Percentiles rank a stretch among this genome's conserved stretches.
These are phyloP conservation scores for Piper betle DNA, from an alignment of 164 flowering plant genomes.

Conservation along the genomic window DNA sequence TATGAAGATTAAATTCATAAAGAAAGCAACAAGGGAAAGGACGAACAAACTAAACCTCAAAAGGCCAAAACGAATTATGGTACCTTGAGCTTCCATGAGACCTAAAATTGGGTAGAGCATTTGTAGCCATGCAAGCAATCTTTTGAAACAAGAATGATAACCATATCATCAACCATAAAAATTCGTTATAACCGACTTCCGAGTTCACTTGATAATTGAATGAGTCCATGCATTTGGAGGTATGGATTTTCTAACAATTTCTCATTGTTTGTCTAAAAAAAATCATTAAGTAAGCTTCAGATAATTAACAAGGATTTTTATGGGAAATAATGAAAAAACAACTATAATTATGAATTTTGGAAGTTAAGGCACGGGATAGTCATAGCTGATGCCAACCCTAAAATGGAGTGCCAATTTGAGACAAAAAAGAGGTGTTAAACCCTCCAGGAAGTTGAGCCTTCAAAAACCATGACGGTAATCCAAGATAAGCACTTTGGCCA, in stretches of 20 bases:
- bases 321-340: neutral
- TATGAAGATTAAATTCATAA: neutral
- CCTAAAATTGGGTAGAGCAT: neutral
- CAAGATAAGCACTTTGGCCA: no score
- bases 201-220: constrained; percentile 75
- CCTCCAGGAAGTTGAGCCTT: no score
- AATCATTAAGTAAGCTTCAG: neutral
- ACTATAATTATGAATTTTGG: neutral
- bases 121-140: neutral
- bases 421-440: no score
- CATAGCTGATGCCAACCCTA: no score
- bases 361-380: neutral
- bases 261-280: constrained; percentile 86
- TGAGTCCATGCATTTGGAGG: constrained; percentile 95
- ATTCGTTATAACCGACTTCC: constrained; percentile 20
- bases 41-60: neutral
- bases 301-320: neutral
- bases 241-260: constrained; percentile 96
- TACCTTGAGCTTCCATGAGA: neutral
- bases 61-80: neutral
- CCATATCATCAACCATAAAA: constrained; percentile 3
- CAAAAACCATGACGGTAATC: no score
- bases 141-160: constrained; percentile 5
- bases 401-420: no score
- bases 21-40: neutral